Evolutionary conservation across 495 filamentous ascomycete genomes (phyloP).

Genomic region (Geoglossum glabrum): DNA sequence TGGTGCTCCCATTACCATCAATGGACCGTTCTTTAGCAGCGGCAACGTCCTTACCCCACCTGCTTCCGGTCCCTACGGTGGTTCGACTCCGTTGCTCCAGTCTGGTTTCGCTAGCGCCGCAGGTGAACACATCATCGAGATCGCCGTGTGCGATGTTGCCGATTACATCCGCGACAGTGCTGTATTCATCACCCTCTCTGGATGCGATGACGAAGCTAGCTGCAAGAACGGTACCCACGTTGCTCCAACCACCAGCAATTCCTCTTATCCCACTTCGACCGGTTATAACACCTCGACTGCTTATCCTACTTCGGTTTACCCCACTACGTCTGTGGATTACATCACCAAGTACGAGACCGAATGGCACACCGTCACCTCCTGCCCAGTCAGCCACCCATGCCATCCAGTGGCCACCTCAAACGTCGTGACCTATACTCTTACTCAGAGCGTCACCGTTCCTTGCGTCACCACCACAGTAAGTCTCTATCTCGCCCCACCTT

Average conservation of each 20-base stretch:
- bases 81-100: slow-evolving; percentile 10
- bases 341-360: neutral
- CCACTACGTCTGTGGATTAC: neutral
- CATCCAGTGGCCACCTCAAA: neutral
- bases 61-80: slow-evolving; percentile 9
- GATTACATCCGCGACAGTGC: slow-evolving; percentile 10
- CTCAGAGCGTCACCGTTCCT: neutral
- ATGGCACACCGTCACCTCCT: neutral
- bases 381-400: neutral
- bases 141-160: slow-evolving; percentile 11
- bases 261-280: neutral
- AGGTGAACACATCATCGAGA: slow-evolving; percentile 11
- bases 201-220: slow-evolving; percentile 3
- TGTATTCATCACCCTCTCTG: slow-evolving; percentile 10
- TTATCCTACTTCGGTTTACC: neutral
- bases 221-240: slow-evolving; percentile 7
- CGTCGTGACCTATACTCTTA: neutral
- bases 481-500: neutral
- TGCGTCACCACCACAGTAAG: neutral
- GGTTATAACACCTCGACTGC: neutral
- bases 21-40: slow-evolving; percentile 8
- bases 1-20: slow-evolving; percentile 5
- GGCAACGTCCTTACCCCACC: slow-evolving; percentile 10
- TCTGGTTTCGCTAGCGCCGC: slow-evolving; percentile 1
- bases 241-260: neutral